phyloP scores from a whole-genome alignment of 2,329 filamentous ascomycete species.

The Mycogone perniciosa region DNA sequence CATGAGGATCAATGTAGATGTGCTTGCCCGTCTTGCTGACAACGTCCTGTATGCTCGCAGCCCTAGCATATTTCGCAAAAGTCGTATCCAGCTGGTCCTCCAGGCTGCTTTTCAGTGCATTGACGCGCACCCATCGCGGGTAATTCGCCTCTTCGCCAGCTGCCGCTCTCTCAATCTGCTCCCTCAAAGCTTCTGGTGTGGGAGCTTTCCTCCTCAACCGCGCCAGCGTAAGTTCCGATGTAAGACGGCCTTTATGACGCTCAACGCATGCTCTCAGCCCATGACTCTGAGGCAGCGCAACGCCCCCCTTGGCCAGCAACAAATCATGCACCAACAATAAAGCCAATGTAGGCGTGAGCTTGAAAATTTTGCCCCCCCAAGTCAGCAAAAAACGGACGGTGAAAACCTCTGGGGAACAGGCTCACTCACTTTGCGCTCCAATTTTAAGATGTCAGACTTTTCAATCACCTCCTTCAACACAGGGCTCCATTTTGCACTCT shows the following conservation, averaged over 20 bases:
- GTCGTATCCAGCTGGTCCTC: conserved; percentile 67
- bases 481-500: conserved; percentile 84
- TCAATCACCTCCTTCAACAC: conserved; percentile 89
- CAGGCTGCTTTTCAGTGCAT: conserved; percentile 66
- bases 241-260: conserved; percentile 73
- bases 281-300: conserved; percentile 74
- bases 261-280: conserved; percentile 69
- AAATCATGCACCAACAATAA: conserved; percentile 83
- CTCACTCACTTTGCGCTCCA: conserved; percentile 70
- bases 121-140: conserved; percentile 90
- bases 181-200: conserved; percentile 59
- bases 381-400: not conserved
- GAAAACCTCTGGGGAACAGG: not conserved
- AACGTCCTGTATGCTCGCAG: conserved; percentile 51
- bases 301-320: conserved; percentile 71
- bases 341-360: conserved; percentile 76
- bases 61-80: conserved; percentile 58
- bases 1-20: conserved; percentile 69
- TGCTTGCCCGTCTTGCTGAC: conserved; percentile 40
- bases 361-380: not conserved
- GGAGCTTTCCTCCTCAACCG: conserved; percentile 65
- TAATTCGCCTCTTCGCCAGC: conserved; percentile 50
- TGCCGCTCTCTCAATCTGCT: conserved; percentile 47
- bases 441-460: conserved; percentile 63
- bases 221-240: conserved; percentile 74